Evolutionary conservation across 192 early-diverging fungal species (phyloP), one percentile per base, ranked within the genome.

Genomic region (Rhizophagus prolifer): DNA sequence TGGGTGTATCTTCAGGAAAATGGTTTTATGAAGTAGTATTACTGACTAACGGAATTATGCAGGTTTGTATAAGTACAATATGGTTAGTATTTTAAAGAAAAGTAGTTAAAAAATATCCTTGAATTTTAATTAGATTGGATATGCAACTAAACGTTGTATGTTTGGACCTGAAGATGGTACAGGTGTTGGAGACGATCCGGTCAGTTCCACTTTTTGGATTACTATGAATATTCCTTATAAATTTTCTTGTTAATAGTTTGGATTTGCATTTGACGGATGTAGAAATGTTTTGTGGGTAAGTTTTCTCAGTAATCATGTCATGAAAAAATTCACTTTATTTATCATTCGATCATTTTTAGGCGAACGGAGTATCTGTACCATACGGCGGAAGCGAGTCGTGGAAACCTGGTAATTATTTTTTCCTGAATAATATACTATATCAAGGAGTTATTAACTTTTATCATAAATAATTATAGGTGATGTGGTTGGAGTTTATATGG

Each of bases 91-190:
- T 28, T 12, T 25, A 9, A 44, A 72, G 23, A 14, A 58, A 30
- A 58, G 26, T 72, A 19, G 28, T 31, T 69, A 23, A 36, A 25
- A 64, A 25, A 69, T 46, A 10, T 26, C 21, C 12, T 72, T 44
- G 0, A 12, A 44, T 12, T 44, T 44, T 12, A 4, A 19, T 72
- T 16, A 72, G 70, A 80, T 95, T 61, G 94, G 94, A 16, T 95
- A 94, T 93, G 91, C 89, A 6, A 89, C 86, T 0, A 73, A 78
- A 21, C 79, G 85, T 34, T 90, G 90, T 60, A 79, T 75, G 16
- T 94, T 92, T 63, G 89, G 91, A 36, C 93, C 93, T 7, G 92
- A 95, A 66, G 91, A 91, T 47, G 94, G 94, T 14, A 86, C 86
- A 46, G 94, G 93, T 21, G 84, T 95, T 23, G 94, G 94, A 4